phyloP scores from a whole-genome alignment of 108 stramenopile species.

The Stephanodiscus minutulus region DNA sequence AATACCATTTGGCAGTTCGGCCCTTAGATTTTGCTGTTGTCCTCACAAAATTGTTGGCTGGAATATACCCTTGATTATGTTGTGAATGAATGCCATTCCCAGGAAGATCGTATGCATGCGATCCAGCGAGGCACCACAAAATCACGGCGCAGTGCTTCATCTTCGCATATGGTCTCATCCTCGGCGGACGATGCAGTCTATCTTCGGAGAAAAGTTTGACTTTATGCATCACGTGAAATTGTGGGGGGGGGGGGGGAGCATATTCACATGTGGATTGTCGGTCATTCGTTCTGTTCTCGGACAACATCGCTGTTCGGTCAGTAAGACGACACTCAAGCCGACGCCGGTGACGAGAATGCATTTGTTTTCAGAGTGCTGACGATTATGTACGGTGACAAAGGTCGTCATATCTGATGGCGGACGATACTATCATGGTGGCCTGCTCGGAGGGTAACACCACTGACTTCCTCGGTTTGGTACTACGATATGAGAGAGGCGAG shows the following conservation, averaged over 20 bases:
- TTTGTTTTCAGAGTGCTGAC: no score
- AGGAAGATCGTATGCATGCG: not conserved
- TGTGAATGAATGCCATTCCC: not conserved
- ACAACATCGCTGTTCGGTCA: not conserved
- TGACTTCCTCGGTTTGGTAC: no score
- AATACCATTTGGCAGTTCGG: not conserved
- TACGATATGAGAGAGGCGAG: no score
- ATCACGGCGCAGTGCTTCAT: not conserved
- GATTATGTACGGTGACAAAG: not conserved
- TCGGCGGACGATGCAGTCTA: not conserved
- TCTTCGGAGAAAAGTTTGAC: not conserved
- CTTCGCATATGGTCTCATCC: not conserved
- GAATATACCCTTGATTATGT: not conserved
- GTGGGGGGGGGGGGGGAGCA: not conserved
- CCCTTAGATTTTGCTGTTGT: not conserved
- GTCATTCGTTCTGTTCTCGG: not conserved
- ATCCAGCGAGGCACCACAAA: not conserved
- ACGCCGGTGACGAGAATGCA: no score
- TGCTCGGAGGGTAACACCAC: no score
- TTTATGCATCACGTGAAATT: not conserved
- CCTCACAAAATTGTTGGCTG: not conserved
- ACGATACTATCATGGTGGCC: no score
- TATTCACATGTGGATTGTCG: not conserved
- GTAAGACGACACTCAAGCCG: no score
- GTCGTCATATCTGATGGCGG: not conserved